Percentiles rank a stretch among this genome's conserved stretches.
These are phyloP conservation scores for Candida gigantensis DNA, from an alignment of 1,139 yeast genomes.

Conservation along the genomic window DNA sequence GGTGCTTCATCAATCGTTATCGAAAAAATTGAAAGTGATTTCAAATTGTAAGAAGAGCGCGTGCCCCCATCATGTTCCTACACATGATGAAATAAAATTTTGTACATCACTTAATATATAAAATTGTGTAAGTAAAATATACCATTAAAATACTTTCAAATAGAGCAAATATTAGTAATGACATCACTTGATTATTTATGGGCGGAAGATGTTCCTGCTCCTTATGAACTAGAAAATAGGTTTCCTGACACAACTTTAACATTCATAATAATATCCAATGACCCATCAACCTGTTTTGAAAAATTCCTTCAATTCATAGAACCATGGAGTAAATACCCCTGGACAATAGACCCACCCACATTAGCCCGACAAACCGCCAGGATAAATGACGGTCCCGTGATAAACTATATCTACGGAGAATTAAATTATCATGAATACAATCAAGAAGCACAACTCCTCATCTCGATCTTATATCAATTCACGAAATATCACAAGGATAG, in stretches of 20 bases:
- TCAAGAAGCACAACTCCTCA: conserved; percentile 49
- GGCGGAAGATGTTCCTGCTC: conserved; percentile 11
- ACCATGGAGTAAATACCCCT: conserved; percentile 16
- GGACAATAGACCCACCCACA: conserved; percentile 13
- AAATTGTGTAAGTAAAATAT: no score
- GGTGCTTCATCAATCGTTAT: conserved; percentile 69
- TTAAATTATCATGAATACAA: conserved; percentile 43
- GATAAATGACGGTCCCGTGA: conserved; percentile 5
- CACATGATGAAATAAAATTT: not conserved
- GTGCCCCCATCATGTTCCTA: not conserved
- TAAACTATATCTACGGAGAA: conserved; percentile 42
- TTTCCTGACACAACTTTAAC: conserved; percentile 12
- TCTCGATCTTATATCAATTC: conserved; percentile 40
- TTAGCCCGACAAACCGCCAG: conserved; percentile 5
- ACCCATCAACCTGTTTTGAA: conserved; percentile 7
- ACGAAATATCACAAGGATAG: conserved; percentile 28
- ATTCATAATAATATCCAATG: conserved; percentile 11
- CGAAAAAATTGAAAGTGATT: conserved; percentile 30
- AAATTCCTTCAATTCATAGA: conserved; percentile 10
- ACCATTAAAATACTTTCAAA: no score
- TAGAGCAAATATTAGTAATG: no score
- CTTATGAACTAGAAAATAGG: conserved; percentile 10
- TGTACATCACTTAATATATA: not conserved
- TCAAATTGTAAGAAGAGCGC: conserved; percentile 17
- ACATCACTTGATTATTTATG: conserved; percentile 14